Evolutionary conservation across 495 filamentous ascomycete genomes (phyloP).

Genomic region (Cetradonia linearis): DNA sequence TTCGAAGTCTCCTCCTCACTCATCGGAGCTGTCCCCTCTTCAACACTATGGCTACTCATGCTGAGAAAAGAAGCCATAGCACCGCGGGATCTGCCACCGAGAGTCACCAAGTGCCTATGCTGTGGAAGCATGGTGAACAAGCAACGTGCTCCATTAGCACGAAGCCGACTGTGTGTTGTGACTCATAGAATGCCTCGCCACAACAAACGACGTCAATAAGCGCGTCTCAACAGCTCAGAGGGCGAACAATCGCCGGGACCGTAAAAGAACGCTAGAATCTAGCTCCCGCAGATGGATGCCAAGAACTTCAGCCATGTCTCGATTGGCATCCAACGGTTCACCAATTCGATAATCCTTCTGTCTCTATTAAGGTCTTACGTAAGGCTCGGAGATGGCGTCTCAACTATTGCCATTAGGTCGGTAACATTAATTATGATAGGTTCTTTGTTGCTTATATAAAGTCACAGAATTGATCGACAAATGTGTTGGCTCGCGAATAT

Average conservation of each 20-base stretch:
- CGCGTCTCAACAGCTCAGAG: neutral
- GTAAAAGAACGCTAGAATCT: neutral
- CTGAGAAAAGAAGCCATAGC: neutral
- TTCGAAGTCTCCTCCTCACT: too few species aligned
- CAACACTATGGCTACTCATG: constrained; percentile 1
- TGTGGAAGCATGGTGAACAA: neutral
- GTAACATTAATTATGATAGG: neutral
- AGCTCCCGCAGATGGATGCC: neutral
- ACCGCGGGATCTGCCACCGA: neutral
- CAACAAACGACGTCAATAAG: neutral
- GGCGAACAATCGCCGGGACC: neutral
- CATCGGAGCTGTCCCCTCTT: neutral
- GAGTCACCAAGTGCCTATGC: neutral
- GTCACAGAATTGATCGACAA: constrained; percentile 88
- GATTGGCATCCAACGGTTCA: neutral
- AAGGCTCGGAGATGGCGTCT: constrained; percentile 6
- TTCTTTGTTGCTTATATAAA: neutral
- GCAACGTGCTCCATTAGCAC: constrained; percentile 1
- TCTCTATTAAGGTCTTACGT: neutral
- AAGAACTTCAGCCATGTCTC: neutral
- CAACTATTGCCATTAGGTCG: constrained; percentile 19
- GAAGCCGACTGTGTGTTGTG: neutral
- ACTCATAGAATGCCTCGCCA: neutral
- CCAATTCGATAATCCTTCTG: neutral
- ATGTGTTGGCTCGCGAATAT: constrained; percentile 93